phyloP scores from a whole-genome alignment of 768 basidiomycete species.

The Coprinopsis strossmayeri region DNA sequence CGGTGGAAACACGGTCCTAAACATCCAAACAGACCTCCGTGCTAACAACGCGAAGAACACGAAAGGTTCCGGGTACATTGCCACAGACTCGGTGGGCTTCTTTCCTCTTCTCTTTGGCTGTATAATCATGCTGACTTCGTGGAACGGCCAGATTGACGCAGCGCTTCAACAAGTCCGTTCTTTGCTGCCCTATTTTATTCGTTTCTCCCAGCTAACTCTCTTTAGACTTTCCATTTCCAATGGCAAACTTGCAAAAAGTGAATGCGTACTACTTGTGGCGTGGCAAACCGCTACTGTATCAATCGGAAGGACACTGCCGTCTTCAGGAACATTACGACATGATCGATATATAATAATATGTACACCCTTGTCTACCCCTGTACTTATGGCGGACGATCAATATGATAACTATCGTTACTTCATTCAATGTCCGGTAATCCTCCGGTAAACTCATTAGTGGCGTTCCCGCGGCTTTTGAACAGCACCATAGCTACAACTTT shows the following conservation, averaged over 20 bases:
- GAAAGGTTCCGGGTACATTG: conserved; percentile 18
- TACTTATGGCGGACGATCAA: too few species aligned
- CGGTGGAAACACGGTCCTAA: conserved; percentile 18
- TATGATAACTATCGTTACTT: too few species aligned
- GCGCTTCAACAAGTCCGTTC: conserved; percentile 4
- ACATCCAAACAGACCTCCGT: conserved; percentile 18
- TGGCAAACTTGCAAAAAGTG: conserved; percentile 16
- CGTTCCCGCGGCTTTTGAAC: too few species aligned
- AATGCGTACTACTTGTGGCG: too few species aligned
- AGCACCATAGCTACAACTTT: too few species aligned
- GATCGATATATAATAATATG: too few species aligned
- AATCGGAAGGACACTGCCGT: too few species aligned
- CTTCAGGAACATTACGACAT: too few species aligned
- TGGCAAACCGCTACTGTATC: too few species aligned
- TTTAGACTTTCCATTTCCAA: conserved; percentile 19
- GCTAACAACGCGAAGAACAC: conserved; percentile 18
- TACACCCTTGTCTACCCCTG: too few species aligned
- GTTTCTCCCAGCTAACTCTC: neutral
- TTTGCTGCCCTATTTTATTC: neutral
- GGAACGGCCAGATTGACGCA: conserved; percentile 9
- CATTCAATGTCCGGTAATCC: too few species aligned
- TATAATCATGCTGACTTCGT: neutral
- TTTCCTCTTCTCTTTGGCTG: neutral
- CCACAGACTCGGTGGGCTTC: conserved; percentile 18
- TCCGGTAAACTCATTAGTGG: too few species aligned